A percentile compares a stretch with the other conserved stretches of the same genome.
Conservation (phyloP, 441 rosid genomes). For the Pelargonium myrrhifolium region DNA sequence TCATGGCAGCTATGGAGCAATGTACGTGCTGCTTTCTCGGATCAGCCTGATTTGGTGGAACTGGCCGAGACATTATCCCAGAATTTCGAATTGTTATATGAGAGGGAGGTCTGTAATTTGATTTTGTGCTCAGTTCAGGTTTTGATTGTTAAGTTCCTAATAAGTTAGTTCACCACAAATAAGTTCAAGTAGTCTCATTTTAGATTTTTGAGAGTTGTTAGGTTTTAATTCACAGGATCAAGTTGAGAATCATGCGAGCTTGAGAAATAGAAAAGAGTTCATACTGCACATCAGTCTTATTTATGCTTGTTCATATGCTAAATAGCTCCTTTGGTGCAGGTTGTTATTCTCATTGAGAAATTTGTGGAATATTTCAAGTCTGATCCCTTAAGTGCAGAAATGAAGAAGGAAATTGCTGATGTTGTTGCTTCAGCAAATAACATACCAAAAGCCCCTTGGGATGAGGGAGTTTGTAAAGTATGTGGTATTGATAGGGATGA, state of each 20-base stretch:
- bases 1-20: constrained; percentile 78
- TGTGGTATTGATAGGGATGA: constrained; percentile 97
- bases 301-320: neutral
- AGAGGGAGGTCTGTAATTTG: constrained; percentile 57
- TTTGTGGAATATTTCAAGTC: constrained; percentile 47
- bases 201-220: neutral
- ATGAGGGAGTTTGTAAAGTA: constrained; percentile 96
- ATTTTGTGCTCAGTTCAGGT: neutral
- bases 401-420: constrained; percentile 59
- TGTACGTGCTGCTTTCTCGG: constrained; percentile 52
- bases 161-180: constrained; percentile 1
- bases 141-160: neutral
- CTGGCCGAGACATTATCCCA: constrained; percentile 63
- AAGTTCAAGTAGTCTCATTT: neutral
- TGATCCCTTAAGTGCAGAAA: constrained; percentile 54
- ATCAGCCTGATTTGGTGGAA: constrained; percentile 68
- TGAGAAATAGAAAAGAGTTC: neutral
- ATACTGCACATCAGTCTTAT: neutral
- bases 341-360: constrained; percentile 55
- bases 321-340: constrained; percentile 48
- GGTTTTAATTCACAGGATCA: neutral
- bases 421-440: constrained; percentile 50
- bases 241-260: neutral
- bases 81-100: constrained; percentile 63
- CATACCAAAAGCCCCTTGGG: constrained; percentile 97